A percentile compares a stretch with the other conserved stretches of the same genome.
Evolutionary conservation across 129 eudicot genomes (phyloP).

Genomic region (Logfia minima): DNA sequence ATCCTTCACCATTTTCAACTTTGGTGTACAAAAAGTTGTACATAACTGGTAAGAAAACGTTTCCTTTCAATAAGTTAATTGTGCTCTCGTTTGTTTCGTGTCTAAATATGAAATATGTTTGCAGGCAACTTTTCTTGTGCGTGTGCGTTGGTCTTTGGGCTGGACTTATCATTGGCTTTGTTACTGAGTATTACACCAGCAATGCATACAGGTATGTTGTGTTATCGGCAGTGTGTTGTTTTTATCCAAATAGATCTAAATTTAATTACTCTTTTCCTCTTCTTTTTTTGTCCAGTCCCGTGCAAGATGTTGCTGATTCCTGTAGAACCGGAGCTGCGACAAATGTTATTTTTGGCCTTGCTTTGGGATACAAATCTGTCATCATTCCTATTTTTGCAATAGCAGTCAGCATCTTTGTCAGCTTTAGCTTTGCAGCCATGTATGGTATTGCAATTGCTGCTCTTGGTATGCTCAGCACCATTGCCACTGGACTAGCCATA

Average conservation of each 20-base stretch:
- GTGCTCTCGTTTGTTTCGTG: neutral
- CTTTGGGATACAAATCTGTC: constrained; percentile 90
- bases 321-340: constrained; percentile 93
- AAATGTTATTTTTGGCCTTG: constrained; percentile 85
- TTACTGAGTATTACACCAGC: constrained; percentile 79
- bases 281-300: constrained; percentile 51
- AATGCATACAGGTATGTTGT: constrained; percentile 63
- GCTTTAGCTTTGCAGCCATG: constrained; percentile 88
- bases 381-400: constrained; percentile 86
- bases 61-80: neutral
- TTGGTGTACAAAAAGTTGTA: constrained; percentile 66
- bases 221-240: neutral
- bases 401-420: constrained; percentile 68
- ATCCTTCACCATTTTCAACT: constrained; percentile 68
- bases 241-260: neutral
- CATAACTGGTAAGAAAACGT: constrained; percentile 49
- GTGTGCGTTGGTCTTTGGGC: constrained; percentile 81
- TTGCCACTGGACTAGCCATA: constrained; percentile 89
- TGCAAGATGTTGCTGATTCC: constrained; percentile 90
- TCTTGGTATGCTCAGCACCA: constrained; percentile 84
- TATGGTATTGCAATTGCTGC: constrained; percentile 86
- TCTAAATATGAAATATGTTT: constrained; percentile 2
- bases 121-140: constrained; percentile 67
- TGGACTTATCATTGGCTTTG: constrained; percentile 71
- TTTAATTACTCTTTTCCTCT: neutral